Conservation (phyloP, 495 filamentous ascomycete species). For the Lindgomyces ingoldianus region DNA sequence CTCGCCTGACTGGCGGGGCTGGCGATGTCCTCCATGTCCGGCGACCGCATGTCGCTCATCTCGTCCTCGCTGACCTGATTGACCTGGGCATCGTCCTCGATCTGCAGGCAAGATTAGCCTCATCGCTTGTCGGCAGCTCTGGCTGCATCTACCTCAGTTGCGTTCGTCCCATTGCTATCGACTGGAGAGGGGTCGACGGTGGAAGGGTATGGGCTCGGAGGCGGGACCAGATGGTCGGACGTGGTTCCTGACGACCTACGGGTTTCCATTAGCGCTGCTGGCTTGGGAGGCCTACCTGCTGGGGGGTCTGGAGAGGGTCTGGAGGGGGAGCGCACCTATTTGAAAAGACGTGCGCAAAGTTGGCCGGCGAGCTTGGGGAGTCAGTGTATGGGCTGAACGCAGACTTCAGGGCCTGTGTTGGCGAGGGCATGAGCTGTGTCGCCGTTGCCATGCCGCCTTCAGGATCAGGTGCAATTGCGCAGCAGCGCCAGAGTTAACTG, state of each 20-base stretch:
- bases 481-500: not conserved
- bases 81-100: slow-evolving; percentile 67
- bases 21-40: slow-evolving; percentile 39
- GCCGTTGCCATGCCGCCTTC: slow-evolving; percentile 32
- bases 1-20: slow-evolving; percentile 44
- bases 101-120: slow-evolving; percentile 46
- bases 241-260: slow-evolving; percentile 41
- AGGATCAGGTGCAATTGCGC: not conserved
- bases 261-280: slow-evolving; percentile 25
- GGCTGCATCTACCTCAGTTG: slow-evolving; percentile 53
- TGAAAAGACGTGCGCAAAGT: slow-evolving; percentile 49
- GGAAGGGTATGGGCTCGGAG: slow-evolving; percentile 45
- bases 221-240: slow-evolving; percentile 34
- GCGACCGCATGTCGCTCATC: slow-evolving; percentile 42
- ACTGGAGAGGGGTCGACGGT: slow-evolving; percentile 71
- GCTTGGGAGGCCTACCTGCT: no score
- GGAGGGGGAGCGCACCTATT: slow-evolving; percentile 49
- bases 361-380: slow-evolving; percentile 57
- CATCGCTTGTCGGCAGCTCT: slow-evolving; percentile 21
- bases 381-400: slow-evolving; percentile 62
- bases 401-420: slow-evolving; percentile 52
- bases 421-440: slow-evolving; percentile 46
- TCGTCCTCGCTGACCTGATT: slow-evolving; percentile 44
- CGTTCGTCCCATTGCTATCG: slow-evolving; percentile 66
- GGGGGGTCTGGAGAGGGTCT: not conserved